Conservation (phyloP, 2,329 filamentous ascomycete species). For the Simplicillium aogashimaense region DNA sequence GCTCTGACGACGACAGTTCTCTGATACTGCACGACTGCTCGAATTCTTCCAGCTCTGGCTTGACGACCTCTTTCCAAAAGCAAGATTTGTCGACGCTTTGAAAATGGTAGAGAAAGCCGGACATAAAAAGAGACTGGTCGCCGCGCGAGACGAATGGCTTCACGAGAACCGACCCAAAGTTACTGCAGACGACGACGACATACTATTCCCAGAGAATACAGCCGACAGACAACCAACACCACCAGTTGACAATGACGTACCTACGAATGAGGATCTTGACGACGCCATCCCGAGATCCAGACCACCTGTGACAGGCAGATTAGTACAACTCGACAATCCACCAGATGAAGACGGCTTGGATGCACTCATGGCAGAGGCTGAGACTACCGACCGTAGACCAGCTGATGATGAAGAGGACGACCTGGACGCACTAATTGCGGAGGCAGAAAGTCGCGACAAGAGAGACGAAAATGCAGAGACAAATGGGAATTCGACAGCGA, state of each 20-base stretch:
- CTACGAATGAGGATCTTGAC: slow-evolving; percentile 35
- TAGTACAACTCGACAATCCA: slow-evolving; percentile 9
- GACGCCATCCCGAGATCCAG: slow-evolving; percentile 35
- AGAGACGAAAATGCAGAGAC: not conserved
- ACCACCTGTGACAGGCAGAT: slow-evolving; percentile 11
- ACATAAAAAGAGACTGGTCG: slow-evolving; percentile 69
- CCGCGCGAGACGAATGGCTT: slow-evolving; percentile 74
- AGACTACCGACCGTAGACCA: slow-evolving; percentile 12
- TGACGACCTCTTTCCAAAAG: slow-evolving; percentile 89
- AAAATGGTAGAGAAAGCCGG: slow-evolving; percentile 88
- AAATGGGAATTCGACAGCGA: not conserved
- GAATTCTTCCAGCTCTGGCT: slow-evolving; percentile 95
- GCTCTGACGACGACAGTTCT: slow-evolving; percentile 46
- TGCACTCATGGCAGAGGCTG: slow-evolving; percentile 41
- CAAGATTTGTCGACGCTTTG: slow-evolving; percentile 83
- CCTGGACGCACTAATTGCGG: slow-evolving; percentile 42
- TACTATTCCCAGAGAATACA: slow-evolving; percentile 7
- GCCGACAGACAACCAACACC: slow-evolving; percentile 14
- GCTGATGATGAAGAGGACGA: slow-evolving; percentile 27
- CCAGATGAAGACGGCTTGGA: slow-evolving; percentile 41
- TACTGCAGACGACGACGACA: slow-evolving; percentile 21
- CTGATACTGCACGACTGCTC: slow-evolving; percentile 70
- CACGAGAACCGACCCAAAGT: slow-evolving; percentile 56
- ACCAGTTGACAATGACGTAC: not conserved
- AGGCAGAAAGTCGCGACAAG: slow-evolving; percentile 24